A percentile compares a stretch with the other conserved stretches of the same genome.
phyloP scores from a whole-genome alignment of 371 early-diverging fungal species.

The Lichtheimia ramosa region DNA sequence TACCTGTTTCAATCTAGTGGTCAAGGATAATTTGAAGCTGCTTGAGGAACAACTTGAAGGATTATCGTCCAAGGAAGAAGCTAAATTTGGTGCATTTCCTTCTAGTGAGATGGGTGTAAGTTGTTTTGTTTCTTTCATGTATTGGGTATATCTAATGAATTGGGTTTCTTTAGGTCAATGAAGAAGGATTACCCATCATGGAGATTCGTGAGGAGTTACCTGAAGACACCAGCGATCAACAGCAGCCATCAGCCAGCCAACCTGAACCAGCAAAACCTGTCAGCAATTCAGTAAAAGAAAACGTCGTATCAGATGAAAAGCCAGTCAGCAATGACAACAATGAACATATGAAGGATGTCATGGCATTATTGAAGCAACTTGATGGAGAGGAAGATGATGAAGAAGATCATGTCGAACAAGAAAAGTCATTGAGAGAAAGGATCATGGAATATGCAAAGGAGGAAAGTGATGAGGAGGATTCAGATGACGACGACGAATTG shows the following conservation, averaged over 20 bases:
- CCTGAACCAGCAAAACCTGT: not conserved
- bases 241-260: not conserved
- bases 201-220: constrained; percentile 80
- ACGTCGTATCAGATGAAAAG: not conserved
- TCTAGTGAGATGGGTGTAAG: constrained; percentile 7
- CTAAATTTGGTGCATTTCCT: constrained; percentile 15
- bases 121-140: not conserved
- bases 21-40: constrained; percentile 57
- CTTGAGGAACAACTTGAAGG: constrained; percentile 57
- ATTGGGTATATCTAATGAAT: not conserved
- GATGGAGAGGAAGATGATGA: constrained; percentile 63
- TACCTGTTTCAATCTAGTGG: constrained; percentile 44
- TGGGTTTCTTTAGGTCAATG: constrained; percentile 59
- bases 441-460: constrained; percentile 21
- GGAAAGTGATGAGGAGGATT: constrained; percentile 52
- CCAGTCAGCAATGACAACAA: not conserved
- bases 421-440: constrained; percentile 20
- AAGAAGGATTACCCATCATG: constrained; percentile 85
- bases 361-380: constrained; percentile 52
- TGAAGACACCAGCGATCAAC: constrained; percentile 28
- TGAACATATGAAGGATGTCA: constrained; percentile 26
- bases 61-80: constrained; percentile 27
- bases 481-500: constrained; percentile 43
- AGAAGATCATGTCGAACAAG: constrained; percentile 19
- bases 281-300: no score